phyloP scores from a whole-genome alignment of 805 yeast genomes.

The Suhomyces sp. region DNA sequence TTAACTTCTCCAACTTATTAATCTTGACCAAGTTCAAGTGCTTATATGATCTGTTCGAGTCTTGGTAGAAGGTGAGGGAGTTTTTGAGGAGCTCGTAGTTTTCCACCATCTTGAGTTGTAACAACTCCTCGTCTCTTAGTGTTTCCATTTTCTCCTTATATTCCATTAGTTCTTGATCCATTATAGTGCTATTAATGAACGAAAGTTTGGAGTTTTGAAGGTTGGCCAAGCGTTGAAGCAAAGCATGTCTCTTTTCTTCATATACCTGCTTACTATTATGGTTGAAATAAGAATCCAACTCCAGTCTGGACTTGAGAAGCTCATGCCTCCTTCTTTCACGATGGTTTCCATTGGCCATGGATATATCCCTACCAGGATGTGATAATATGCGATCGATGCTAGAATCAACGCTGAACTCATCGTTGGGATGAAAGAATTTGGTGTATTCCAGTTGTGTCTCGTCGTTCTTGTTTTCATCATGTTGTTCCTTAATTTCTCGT shows the following conservation, averaged over 20 bases:
- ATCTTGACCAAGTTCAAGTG: slow-evolving; percentile 25
- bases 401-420: neutral
- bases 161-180: slow-evolving; percentile 28
- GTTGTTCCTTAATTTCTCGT: neutral
- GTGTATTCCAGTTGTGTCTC: neutral
- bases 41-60: slow-evolving; percentile 34
- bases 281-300: slow-evolving; percentile 17
- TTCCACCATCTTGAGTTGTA: slow-evolving; percentile 28
- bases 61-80: slow-evolving; percentile 33
- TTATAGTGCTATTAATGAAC: slow-evolving; percentile 18
- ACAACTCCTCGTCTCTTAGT: slow-evolving; percentile 31
- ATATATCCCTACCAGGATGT: slow-evolving; percentile 10
- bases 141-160: slow-evolving; percentile 17
- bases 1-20: slow-evolving; percentile 37
- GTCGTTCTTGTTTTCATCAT: neutral
- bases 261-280: slow-evolving; percentile 19
- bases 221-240: slow-evolving; percentile 22
- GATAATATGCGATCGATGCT: slow-evolving; percentile 3
- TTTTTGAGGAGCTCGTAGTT: slow-evolving; percentile 32
- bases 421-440: neutral
- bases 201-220: slow-evolving; percentile 24
- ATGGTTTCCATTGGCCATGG: slow-evolving; percentile 14
- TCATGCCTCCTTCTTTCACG: slow-evolving; percentile 24
- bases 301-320: slow-evolving; percentile 12
- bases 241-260: slow-evolving; percentile 18